Conservation (phyloP, 2,329 filamentous ascomycete genomes). For the Trichoderma citrinoviride region DNA sequence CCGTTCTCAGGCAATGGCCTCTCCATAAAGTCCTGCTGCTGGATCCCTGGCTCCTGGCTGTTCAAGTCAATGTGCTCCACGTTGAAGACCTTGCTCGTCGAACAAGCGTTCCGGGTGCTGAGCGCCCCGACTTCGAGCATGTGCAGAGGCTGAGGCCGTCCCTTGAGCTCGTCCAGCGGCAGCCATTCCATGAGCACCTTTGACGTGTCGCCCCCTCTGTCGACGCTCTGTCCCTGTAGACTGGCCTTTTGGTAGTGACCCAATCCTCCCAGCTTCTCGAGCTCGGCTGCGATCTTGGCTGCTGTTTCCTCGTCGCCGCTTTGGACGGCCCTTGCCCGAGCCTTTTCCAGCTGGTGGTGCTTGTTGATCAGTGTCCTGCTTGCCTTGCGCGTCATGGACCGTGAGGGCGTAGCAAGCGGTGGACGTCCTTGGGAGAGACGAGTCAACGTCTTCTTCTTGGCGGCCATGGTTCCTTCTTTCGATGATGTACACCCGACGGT, state of each 20-base stretch:
- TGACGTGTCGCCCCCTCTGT: constrained; percentile 67
- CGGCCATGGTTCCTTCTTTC: constrained; percentile 40
- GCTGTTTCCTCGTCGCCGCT: constrained; percentile 50
- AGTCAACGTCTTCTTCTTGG: constrained; percentile 46
- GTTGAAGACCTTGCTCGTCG: constrained; percentile 65
- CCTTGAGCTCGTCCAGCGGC: constrained; percentile 32
- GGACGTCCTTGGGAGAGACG: constrained; percentile 52
- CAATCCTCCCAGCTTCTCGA: constrained; percentile 59
- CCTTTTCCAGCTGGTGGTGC: constrained; percentile 64
- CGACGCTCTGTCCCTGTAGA: constrained; percentile 63
- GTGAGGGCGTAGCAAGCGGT: constrained; percentile 50
- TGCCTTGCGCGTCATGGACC: constrained; percentile 62
- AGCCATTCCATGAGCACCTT: constrained; percentile 64
- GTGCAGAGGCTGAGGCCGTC: constrained; percentile 41
- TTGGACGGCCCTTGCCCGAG: constrained; percentile 52
- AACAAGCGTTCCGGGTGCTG: constrained; percentile 81
- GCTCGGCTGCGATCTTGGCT: constrained; percentile 50
- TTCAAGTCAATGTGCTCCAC: constrained; percentile 86
- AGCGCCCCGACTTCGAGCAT: constrained; percentile 90
- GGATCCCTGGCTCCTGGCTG: constrained; percentile 76
- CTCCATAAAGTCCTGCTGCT: constrained; percentile 92
- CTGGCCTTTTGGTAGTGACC: constrained; percentile 65
- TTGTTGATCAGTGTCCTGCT: constrained; percentile 63
- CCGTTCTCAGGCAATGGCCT: constrained; percentile 65
- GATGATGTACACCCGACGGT: not conserved